phyloP scores from a whole-genome alignment of 2,329 filamentous ascomycete genomes.

The Phaeoacremonium minimum region DNA sequence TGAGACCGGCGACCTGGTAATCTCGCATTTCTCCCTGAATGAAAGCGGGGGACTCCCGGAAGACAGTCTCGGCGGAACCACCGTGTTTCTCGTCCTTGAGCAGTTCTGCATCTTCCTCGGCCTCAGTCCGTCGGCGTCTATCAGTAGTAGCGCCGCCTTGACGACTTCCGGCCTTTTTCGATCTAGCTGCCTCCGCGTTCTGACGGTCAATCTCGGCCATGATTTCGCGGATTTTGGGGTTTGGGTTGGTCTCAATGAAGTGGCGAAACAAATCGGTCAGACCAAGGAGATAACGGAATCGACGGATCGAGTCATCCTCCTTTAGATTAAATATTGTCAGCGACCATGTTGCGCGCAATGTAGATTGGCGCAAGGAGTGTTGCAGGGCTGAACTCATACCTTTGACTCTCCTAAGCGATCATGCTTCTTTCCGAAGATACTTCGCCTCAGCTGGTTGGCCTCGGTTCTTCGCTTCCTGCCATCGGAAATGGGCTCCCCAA shows the following conservation, averaged over 20 bases:
- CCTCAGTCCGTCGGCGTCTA: conserved; percentile 83
- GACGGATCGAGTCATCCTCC: conserved; percentile 92
- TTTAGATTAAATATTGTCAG: conserved; percentile 24
- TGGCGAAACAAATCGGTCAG: conserved; percentile 96
- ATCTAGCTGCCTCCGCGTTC: conserved; percentile 68
- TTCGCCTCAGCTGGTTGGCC: conserved; percentile 84
- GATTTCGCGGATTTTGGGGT: conserved; percentile 89
- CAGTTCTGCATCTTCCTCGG: conserved; percentile 93
- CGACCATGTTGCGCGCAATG: no score
- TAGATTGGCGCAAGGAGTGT: no score
- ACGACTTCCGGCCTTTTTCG: conserved; percentile 70
- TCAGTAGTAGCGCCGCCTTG: conserved; percentile 81
- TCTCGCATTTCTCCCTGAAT: conserved; percentile 89
- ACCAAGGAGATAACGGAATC: conserved; percentile 92
- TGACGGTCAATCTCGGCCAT: conserved; percentile 93
- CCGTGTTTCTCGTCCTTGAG: conserved; percentile 85
- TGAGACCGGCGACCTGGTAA: conserved; percentile 91
- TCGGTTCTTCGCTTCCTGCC: conserved; percentile 83
- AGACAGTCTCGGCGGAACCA: conserved; percentile 80
- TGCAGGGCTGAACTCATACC: no score
- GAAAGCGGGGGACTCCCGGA: conserved; percentile 89
- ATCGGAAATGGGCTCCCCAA: conserved; percentile 68
- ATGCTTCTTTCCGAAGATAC: conserved; percentile 92
- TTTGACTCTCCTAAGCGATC: conserved; percentile 88
- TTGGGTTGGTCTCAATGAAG: conserved; percentile 96